Percentiles rank a stretch among this genome's conserved stretches.
Conservation (phyloP, 2,329 filamentous ascomycete species). For the Tolypocladium cylindrosporum region DNA sequence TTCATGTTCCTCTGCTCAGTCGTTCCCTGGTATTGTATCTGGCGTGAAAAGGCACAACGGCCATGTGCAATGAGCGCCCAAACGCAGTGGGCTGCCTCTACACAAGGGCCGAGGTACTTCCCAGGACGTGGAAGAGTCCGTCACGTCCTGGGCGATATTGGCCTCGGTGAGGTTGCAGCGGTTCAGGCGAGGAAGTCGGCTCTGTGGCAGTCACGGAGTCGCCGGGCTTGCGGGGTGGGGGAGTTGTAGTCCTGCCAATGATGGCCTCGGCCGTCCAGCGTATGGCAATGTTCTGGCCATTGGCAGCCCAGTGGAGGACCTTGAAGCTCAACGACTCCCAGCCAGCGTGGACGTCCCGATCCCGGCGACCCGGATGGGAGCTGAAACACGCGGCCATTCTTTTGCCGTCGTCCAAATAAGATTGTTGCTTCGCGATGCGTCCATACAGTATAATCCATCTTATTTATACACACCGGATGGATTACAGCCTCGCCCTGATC, state of each 20-base stretch:
- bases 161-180: background rate
- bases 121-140: background rate
- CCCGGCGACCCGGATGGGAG: too few relatives aligned
- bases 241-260: too few relatives aligned
- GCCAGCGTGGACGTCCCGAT: too few relatives aligned
- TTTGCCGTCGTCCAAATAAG: background rate
- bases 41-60: background rate
- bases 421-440: background rate
- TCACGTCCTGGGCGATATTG: conserved; percentile 1
- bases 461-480: background rate
- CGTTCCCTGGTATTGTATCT: background rate
- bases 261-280: too few relatives aligned
- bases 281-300: too few relatives aligned
- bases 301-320: too few relatives aligned
- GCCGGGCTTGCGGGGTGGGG: too few relatives aligned
- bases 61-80: background rate
- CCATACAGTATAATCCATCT: background rate
- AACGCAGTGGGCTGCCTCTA: background rate
- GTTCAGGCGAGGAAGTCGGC: conserved; percentile 7
- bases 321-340: too few relatives aligned
- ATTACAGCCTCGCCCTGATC: background rate
- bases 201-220: too few relatives aligned
- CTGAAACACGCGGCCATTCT: background rate
- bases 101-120: background rate
- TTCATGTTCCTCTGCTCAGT: background rate